Evolutionary conservation across 2,329 filamentous ascomycete species (phyloP), one percentile per base, ranked within the genome.

Genomic region (Fusarium pseudograminearum): DNA sequence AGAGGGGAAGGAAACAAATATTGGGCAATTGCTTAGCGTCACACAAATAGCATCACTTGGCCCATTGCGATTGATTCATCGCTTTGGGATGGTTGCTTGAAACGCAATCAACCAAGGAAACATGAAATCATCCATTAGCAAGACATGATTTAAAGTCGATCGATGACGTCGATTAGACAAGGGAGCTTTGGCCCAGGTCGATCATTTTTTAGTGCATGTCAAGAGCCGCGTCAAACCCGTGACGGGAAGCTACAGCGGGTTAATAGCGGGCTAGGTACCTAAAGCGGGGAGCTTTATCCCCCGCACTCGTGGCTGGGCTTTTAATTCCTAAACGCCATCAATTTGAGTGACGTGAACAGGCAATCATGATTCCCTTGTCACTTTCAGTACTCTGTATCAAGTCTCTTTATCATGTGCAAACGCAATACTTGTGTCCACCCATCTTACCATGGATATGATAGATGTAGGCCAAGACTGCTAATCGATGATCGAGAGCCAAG

Each of bases 141-240:
- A 63, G 70, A 36, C 57, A 70, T 63, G 61, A 60, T 65, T 38
- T 52, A 48, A 73, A 44, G 62, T 74, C 72, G 52, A 74, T 74
- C 72, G 52, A 74, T 74, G 72, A 74, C 72, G 72, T 74, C 70
- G 70, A 69, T 69, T 52, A 26, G 12, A 28, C n/a, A 47, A 55
- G 53, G 61, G 51, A 65, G 65, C 56, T 53, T 42, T 62, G 62
- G 58, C 38, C 48, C 57, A 58, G 47, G 62, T 24, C 63, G 67
- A 70, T 70, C 67, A 44, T 30, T 68, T 67, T 58, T 61, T 55
- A 65, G 67, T 59, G 67, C 20, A 24, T 22, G 26, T 52, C 14
- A 44, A 62, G 65, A 70, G 67, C 67, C 67, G 67, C 67, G 57
- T 56, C 55, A 61, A 20, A 52, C 24, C 41, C 22, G 18, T 44